Evolutionary conservation across 2,329 filamentous ascomycete genomes (phyloP).

Genomic region (Aspergillus persii): DNA sequence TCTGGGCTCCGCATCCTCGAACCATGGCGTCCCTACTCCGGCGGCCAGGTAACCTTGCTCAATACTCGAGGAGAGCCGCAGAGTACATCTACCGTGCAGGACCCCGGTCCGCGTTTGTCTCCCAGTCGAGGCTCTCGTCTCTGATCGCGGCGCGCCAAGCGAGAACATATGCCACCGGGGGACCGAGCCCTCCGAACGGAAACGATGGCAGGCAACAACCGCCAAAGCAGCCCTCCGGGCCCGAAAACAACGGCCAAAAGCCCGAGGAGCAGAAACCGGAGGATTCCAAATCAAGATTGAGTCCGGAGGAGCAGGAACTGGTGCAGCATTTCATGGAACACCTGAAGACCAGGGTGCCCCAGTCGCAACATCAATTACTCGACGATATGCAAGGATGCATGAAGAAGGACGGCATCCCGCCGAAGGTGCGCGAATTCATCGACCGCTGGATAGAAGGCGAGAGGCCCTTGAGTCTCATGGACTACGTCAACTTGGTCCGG

Average conservation of each 20-base stretch:
- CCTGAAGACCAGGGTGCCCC: slow-evolving; percentile 59
- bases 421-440: slow-evolving; percentile 64
- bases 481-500: slow-evolving; percentile 60
- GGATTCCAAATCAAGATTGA: slow-evolving; percentile 48
- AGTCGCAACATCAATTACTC: slow-evolving; percentile 59
- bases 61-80: slow-evolving; percentile 58
- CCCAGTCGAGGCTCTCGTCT: slow-evolving; percentile 40
- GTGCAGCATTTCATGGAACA: slow-evolving; percentile 57
- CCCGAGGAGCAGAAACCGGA: slow-evolving; percentile 35
- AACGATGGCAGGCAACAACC: slow-evolving; percentile 34
- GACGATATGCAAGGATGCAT: slow-evolving; percentile 62
- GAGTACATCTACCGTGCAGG: slow-evolving; percentile 52
- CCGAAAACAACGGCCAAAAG: slow-evolving; percentile 47
- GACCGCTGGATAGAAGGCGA: slow-evolving; percentile 51
- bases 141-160: slow-evolving; percentile 31
- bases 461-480: slow-evolving; percentile 51
- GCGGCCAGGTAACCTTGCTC: slow-evolving; percentile 64
- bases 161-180: slow-evolving; percentile 45
- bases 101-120: slow-evolving; percentile 41
- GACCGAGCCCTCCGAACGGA: slow-evolving; percentile 45
- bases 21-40: slow-evolving; percentile 67
- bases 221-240: slow-evolving; percentile 17
- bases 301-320: slow-evolving; percentile 55
- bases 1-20: slow-evolving; percentile 36
- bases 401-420: slow-evolving; percentile 66